Conservation (phyloP, 441 rosid species). For the Eruca vesicaria region DNA sequence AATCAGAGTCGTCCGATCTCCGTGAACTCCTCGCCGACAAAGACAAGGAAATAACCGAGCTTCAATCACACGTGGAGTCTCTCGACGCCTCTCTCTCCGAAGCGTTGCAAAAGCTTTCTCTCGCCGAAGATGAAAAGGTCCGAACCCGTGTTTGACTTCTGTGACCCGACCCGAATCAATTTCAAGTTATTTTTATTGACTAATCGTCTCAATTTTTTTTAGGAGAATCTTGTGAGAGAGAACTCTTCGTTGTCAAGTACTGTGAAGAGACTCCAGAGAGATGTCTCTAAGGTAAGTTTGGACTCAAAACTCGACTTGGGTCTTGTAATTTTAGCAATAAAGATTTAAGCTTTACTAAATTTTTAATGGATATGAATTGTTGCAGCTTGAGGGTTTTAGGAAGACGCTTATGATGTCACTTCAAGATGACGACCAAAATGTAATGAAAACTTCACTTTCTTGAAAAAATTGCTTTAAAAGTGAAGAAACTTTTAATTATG, state of each 20-base stretch:
- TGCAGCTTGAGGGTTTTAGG: slow-evolving; percentile 87
- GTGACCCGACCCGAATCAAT: neutral
- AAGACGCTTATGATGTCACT: slow-evolving; percentile 87
- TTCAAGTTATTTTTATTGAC: neutral
- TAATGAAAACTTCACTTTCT: neutral
- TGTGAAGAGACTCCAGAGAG: slow-evolving; percentile 83
- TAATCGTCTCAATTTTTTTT: neutral
- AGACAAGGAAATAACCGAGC: slow-evolving; percentile 59
- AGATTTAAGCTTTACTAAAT: neutral
- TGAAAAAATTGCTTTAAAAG: neutral
- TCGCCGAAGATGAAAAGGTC: slow-evolving; percentile 66
- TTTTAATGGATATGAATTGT: neutral
- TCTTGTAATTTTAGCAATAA: slow-evolving; percentile 2
- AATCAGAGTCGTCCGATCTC: slow-evolving; percentile 64
- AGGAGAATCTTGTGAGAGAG: slow-evolving; percentile 71
- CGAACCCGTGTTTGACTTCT: slow-evolving; percentile 5
- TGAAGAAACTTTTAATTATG: neutral
- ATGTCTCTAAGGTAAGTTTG: slow-evolving; percentile 68
- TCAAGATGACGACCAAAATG: slow-evolving; percentile 70
- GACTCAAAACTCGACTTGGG: neutral
- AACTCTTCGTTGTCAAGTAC: slow-evolving; percentile 57
- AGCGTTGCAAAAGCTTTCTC: slow-evolving; percentile 55
- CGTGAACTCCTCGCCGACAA: slow-evolving; percentile 54
- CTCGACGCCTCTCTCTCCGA: slow-evolving; percentile 68
- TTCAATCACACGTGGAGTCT: slow-evolving; percentile 59